Base-by-base conservation (phyloP, 2,329 filamentous ascomycete genomes). In the Aschersonia sp. region DNA sequence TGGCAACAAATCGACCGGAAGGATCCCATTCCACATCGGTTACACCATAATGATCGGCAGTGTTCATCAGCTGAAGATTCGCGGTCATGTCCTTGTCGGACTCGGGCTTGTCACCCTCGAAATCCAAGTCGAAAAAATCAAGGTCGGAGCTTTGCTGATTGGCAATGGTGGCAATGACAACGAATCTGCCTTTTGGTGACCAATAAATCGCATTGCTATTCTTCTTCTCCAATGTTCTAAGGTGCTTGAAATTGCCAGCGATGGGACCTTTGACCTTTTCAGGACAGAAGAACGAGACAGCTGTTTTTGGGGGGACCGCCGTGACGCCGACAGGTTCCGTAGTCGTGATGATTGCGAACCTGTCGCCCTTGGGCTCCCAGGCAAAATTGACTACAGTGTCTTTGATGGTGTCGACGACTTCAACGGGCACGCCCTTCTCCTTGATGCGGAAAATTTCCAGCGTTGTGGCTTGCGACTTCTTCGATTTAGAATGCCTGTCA, bases 191-290 rank as follows among this genome's bases (percentile, higher is more conserved):
- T 65, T 83, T 87, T 30, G 92, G 92, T 22, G 88, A 94, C 92
- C 92, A 98, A 79, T 97, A 97, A 61, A 98, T 98, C 54, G 87
- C 89, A 62, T 98, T 98, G 77, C 85, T 95, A 70, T 94, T 97
- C 81, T 97, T 97, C 81, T 97, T 97, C 59, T 98, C 92, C 48
- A 95, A 74, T 7, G 89, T 97, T 53, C 88, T 82, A 55, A 97
- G 82, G 63, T 94, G 87, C 73, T 90, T 94, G 77, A 97, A 98
- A 74, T 94, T 95, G 53, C 92, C 92, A 35, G 86, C 74, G 30
- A 77, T 74, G 46, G 77, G 63, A 31, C 76, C 87, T 77, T 97
- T 98, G 59, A 79, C 71, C 74, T 95, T 97, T 66, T 98, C 92
- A 0, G 92, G 89, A 57, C 87, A 90, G 74, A 95, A 98, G 77